Conservation (phyloP, 1,284 basidiomycete genomes). For the Calocybe gambosa region DNA sequence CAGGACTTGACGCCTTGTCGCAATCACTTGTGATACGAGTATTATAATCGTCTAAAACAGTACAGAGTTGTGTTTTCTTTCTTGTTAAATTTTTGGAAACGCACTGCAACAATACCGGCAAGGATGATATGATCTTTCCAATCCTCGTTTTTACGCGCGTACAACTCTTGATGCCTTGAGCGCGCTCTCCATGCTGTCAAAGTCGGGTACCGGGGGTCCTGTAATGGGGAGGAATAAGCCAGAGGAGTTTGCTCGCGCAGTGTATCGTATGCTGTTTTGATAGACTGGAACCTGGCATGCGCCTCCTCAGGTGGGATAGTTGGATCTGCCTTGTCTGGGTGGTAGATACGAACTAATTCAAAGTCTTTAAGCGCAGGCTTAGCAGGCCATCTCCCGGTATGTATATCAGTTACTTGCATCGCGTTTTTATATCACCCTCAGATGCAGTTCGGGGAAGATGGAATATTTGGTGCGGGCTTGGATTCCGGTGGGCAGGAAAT, state of each 20-base stretch:
- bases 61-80: background rate
- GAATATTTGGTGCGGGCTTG: constrained; percentile 60
- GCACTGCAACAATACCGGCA: constrained; percentile 40
- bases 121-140: constrained; percentile 55
- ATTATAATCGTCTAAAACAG: constrained; percentile 21
- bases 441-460: constrained; percentile 51
- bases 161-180: constrained; percentile 36
- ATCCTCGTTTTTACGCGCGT: constrained; percentile 44
- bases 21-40: constrained; percentile 16
- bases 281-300: constrained; percentile 50
- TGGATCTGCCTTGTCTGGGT: constrained; percentile 52
- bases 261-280: constrained; percentile 42
- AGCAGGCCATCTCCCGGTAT: background rate
- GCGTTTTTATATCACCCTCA: constrained; percentile 48
- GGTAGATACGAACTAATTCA: constrained; percentile 60
- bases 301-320: constrained; percentile 40
- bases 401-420: constrained; percentile 37
- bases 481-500: constrained; percentile 43
- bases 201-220: constrained; percentile 28
- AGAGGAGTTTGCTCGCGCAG: constrained; percentile 33
- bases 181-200: constrained; percentile 39
- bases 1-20: constrained; percentile 15
- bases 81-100: constrained; percentile 16
- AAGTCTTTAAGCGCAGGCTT: constrained; percentile 37
- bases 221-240: constrained; percentile 11